A percentile compares a stretch with the other conserved stretches of the same genome.
phyloP scores from a whole-genome alignment of 1,284 basidiomycete species.

The Fomitiporia mediterranea region DNA sequence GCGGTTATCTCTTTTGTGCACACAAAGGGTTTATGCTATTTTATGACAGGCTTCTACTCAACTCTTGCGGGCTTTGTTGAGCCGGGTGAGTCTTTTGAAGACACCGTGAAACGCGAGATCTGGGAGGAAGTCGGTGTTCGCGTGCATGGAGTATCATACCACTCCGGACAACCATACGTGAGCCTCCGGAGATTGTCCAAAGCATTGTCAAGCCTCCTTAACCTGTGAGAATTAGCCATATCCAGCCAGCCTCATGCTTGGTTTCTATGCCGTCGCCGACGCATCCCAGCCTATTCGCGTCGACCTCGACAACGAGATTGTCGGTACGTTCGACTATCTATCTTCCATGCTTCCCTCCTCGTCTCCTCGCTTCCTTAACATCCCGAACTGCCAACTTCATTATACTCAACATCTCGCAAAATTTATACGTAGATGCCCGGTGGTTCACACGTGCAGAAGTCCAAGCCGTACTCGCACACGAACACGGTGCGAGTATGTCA shows the following conservation, averaged over 20 bases:
- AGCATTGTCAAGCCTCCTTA: no score
- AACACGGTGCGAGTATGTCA: constrained; percentile 49
- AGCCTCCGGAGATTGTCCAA: no score
- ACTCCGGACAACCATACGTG: constrained; percentile 82
- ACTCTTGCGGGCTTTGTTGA: constrained; percentile 90
- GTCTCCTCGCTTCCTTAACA: no score
- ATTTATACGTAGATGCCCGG: constrained; percentile 58
- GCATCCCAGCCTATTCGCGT: constrained; percentile 68
- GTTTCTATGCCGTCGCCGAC: constrained; percentile 79
- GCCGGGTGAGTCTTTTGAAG: constrained; percentile 92
- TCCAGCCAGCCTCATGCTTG: constrained; percentile 88
- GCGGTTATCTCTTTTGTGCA: not conserved
- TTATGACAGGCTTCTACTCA: constrained; percentile 59
- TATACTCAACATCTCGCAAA: not conserved
- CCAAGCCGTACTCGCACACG: constrained; percentile 54
- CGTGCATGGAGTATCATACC: constrained; percentile 83
- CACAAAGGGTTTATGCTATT: no score
- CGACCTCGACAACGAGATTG: constrained; percentile 96
- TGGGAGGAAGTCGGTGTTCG: constrained; percentile 92
- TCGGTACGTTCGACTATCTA: constrained; percentile 45
- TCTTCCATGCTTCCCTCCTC: no score
- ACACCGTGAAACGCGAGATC: constrained; percentile 91
- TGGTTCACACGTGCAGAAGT: constrained; percentile 84
- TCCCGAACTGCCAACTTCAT: no score
- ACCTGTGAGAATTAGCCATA: constrained; percentile 57